These are phyloP conservation scores for Lepidium aucheri DNA, from an alignment of 345 rosid genomes.

Conservation along the genomic window DNA sequence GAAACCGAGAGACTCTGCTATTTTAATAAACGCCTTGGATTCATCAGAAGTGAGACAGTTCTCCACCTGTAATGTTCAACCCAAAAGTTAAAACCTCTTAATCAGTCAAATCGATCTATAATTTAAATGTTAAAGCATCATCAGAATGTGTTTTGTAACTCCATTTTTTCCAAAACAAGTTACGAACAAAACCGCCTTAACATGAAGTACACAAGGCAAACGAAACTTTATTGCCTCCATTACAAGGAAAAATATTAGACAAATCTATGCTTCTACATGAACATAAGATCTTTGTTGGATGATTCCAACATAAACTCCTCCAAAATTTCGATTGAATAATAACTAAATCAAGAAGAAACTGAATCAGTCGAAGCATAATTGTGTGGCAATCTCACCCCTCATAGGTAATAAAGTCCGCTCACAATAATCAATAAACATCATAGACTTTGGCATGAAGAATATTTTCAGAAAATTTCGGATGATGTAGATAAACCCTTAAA, in stretches of 20 bases:
- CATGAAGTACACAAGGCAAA: neutral
- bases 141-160: neutral
- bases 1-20: slow-evolving; percentile 72
- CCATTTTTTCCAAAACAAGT: neutral
- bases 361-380: neutral
- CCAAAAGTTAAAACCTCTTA: neutral
- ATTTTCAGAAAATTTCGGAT: neutral
- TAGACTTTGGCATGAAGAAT: neutral
- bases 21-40: slow-evolving; percentile 53
- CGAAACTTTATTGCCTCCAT: neutral
- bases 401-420: neutral
- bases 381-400: neutral
- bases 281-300: neutral
- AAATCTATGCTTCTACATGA: neutral
- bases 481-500: neutral
- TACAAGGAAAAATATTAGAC: neutral
- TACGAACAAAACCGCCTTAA: neutral
- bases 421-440: neutral
- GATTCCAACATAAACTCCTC: neutral
- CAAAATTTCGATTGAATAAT: neutral
- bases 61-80: slow-evolving; percentile 40
- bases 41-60: slow-evolving; percentile 63
- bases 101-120: neutral
- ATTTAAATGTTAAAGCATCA: neutral
- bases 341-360: neutral